Evolutionary conservation across 257 asterid genomes (phyloP).

Genomic region (Plantago major): DNA sequence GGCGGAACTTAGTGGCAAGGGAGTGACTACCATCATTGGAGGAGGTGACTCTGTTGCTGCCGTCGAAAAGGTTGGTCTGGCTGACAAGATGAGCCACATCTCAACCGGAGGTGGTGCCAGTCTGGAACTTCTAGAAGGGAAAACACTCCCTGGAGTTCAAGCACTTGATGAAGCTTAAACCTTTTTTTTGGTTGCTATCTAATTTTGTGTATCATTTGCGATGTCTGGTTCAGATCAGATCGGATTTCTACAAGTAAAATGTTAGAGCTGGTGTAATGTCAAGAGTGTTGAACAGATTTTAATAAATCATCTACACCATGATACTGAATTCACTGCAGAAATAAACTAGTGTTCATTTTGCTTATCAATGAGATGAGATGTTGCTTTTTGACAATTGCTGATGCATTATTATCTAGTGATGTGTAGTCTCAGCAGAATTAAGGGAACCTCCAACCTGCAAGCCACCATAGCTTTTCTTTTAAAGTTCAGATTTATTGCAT

Average conservation of each 20-base stretch:
- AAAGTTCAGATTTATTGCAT: no score
- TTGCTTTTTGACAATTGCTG: no score
- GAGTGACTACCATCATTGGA: conserved; percentile 44
- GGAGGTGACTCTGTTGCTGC: conserved; percentile 54
- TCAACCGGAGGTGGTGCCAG: conserved; percentile 56
- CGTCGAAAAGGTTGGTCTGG: conserved; percentile 44
- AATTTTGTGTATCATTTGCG: background rate
- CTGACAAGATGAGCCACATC: conserved; percentile 41
- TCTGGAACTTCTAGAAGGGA: conserved; percentile 46
- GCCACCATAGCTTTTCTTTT: no score
- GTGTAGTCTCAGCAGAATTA: no score
- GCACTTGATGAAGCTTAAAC: conserved; percentile 34
- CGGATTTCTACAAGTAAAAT: background rate
- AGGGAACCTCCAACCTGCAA: no score
- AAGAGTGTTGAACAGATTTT: conserved; percentile 11
- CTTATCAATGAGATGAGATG: no score
- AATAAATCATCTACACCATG: no score
- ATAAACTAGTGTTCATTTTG: no score
- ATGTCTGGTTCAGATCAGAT: conserved; percentile 11
- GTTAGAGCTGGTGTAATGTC: conserved; percentile 4
- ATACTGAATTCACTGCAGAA: no score
- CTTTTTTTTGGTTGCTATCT: background rate
- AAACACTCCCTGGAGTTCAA: conserved; percentile 39
- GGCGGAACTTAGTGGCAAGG: conserved; percentile 39
- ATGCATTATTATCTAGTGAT: no score